Base-by-base conservation (phyloP, 345 rosid genomes). In the Carallia brachiata region DNA sequence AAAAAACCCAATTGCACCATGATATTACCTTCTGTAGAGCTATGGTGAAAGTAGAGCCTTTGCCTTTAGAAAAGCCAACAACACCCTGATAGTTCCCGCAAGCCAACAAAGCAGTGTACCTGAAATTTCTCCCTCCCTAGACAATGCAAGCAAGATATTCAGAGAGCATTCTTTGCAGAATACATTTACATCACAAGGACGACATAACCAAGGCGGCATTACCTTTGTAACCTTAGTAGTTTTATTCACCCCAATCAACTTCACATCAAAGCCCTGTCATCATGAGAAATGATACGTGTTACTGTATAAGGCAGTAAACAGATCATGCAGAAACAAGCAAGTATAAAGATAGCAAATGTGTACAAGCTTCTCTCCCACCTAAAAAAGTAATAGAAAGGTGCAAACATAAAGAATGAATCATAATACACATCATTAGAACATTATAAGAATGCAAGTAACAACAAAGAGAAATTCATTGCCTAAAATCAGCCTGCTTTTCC, bases 221-320 rank as follows among this genome's bases (percentile, higher is more conserved):
- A 95, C 97, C 99, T 95, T 92, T 36, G 97, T 92, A 73, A 90
- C 96, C 83, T 91, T 91, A 53, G 92, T 86, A 67, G 97, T 91
- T 81, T 93, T 87, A 71, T 94, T 94, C 36, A 94, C 89, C 71
- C 87, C 91, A 70, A 94, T 91, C 75, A 88, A 68, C 78, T 74
- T 89, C 79, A 87, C 88, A 80, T 94, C 97, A 85, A 91, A 91
- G 17, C 98, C 97, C 98, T 94, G 92, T 66, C 75, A 81, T 52
- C 16, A 61, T n/a, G 61, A 10, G 62, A 44, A 66, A 52, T 13
- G 63, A 53, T 32, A 48, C 7, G 23, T 59, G 63, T 75, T 47
- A 72, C 54, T 9, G 48, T 36, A 48, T 17, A 30, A 13, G 47
- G 13, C 36, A 59, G 30, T 62, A 68, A 67, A 61, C 31, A n/a